These are phyloP conservation scores for Drechslerella dactyloides DNA, from an alignment of 2,329 filamentous ascomycete genomes.

Conservation along the genomic window DNA sequence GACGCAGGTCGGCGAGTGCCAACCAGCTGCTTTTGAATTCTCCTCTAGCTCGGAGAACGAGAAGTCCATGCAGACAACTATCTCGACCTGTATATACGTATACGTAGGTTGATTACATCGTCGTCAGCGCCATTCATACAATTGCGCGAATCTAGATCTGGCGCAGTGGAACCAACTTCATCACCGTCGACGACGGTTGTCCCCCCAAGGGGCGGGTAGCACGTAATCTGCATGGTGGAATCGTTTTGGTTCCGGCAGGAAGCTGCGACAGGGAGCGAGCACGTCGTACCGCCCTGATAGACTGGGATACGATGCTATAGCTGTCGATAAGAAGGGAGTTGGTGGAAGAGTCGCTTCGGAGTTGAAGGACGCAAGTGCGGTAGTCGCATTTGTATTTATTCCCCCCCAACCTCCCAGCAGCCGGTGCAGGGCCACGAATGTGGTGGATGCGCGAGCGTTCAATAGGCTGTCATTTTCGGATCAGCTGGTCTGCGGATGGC, in stretches of 20 bases:
- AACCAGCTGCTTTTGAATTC: not conserved
- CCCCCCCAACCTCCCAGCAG: not conserved
- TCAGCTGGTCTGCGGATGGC: slow-evolving; percentile 25
- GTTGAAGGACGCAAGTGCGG: not conserved
- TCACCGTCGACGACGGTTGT: slow-evolving; percentile 45
- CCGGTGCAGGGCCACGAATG: not conserved
- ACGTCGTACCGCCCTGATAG: not conserved
- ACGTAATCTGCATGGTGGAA: slow-evolving; percentile 36
- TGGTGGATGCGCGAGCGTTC: not conserved
- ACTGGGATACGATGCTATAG: not conserved
- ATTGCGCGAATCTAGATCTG: slow-evolving; percentile 13
- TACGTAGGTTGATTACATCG: no score
- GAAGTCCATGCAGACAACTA: slow-evolving; percentile 39
- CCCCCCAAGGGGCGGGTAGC: slow-evolving; percentile 34
- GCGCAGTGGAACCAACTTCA: slow-evolving; percentile 19
- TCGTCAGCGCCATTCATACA: not conserved
- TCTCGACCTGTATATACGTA: slow-evolving; percentile 23
- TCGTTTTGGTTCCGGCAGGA: not conserved
- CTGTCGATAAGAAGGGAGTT: not conserved
- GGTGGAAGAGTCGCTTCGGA: not conserved
- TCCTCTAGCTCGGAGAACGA: slow-evolving; percentile 4
- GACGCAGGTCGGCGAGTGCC: slow-evolving; percentile 11
- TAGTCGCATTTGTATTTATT: not conserved
- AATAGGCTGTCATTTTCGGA: slow-evolving; percentile 37
- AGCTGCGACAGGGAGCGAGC: not conserved